Conservation (phyloP, 805 yeast genomes). For the Kuraishia cidri region DNA sequence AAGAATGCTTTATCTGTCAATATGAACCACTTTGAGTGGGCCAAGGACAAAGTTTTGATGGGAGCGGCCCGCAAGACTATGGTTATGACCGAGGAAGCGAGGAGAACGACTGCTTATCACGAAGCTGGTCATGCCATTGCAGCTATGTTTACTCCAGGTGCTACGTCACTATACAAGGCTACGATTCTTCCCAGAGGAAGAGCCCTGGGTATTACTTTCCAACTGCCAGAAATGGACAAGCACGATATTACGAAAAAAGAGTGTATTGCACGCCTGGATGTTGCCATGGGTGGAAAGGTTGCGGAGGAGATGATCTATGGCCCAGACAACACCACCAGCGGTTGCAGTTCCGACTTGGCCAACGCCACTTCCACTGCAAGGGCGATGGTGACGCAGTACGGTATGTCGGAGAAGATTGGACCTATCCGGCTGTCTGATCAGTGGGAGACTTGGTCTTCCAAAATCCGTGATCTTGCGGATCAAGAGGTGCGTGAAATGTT, state of each 20-base stretch:
- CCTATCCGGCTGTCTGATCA: constrained; percentile 85
- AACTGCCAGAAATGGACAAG: constrained; percentile 96
- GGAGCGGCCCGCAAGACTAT: constrained; percentile 97
- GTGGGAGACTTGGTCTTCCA: constrained; percentile 94
- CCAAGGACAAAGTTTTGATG: constrained; percentile 94
- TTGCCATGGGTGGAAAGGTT: constrained; percentile 97
- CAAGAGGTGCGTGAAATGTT: constrained; percentile 77
- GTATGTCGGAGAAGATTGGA: constrained; percentile 92
- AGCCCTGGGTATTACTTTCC: constrained; percentile 95
- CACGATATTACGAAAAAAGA: constrained; percentile 86
- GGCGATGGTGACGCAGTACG: constrained; percentile 94
- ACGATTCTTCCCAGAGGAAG: constrained; percentile 95
- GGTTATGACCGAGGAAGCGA: constrained; percentile 94
- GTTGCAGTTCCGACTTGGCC: constrained; percentile 87
- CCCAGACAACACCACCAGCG: constrained; percentile 85
- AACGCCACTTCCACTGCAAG: constrained; percentile 90
- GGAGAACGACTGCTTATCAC: constrained; percentile 93
- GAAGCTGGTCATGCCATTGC: constrained; percentile 99
- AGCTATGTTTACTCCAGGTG: constrained; percentile 92
- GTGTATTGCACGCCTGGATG: constrained; percentile 87
- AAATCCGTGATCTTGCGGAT: constrained; percentile 84
- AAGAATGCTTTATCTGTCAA: constrained; percentile 84
- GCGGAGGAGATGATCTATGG: constrained; percentile 95
- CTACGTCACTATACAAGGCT: constrained; percentile 93
- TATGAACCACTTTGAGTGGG: constrained; percentile 96